Evolutionary conservation across 345 rosid genomes (phyloP).

Genomic region (Lepidium didymum): DNA sequence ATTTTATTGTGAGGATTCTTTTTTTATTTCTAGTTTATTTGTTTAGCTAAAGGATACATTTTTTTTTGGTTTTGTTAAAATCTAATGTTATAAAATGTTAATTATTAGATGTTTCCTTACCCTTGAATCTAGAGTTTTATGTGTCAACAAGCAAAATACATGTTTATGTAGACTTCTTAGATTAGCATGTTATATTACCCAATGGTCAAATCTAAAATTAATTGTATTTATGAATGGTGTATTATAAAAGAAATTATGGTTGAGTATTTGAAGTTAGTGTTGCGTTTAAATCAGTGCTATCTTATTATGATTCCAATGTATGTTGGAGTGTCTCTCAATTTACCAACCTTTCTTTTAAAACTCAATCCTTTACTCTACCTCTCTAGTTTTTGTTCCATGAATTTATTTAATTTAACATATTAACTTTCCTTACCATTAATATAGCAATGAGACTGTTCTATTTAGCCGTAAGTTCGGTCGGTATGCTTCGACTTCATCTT

Average conservation of each 20-base stretch:
- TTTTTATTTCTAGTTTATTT: conserved; percentile 14
- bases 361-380: neutral
- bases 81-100: conserved; percentile 21
- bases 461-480: no score
- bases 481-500: no score
- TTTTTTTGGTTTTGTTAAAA: conserved; percentile 8
- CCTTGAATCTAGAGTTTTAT: neutral
- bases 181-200: neutral
- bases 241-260: neutral
- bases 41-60: conserved; percentile 23
- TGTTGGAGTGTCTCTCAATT: conserved; percentile 16
- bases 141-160: neutral
- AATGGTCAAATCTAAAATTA: neutral
- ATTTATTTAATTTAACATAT: neutral
- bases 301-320: neutral
- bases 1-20: conserved; percentile 25
- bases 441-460: no score
- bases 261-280: conserved; percentile 3
- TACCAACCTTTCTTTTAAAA: neutral
- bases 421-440: neutral
- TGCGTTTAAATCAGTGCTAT: conserved; percentile 3
- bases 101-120: conserved; percentile 1
- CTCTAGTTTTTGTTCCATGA: neutral
- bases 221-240: neutral
- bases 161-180: neutral